Base-by-base conservation (phyloP, 2,329 filamentous ascomycete species). In the Hypoxylon sp. region DNA sequence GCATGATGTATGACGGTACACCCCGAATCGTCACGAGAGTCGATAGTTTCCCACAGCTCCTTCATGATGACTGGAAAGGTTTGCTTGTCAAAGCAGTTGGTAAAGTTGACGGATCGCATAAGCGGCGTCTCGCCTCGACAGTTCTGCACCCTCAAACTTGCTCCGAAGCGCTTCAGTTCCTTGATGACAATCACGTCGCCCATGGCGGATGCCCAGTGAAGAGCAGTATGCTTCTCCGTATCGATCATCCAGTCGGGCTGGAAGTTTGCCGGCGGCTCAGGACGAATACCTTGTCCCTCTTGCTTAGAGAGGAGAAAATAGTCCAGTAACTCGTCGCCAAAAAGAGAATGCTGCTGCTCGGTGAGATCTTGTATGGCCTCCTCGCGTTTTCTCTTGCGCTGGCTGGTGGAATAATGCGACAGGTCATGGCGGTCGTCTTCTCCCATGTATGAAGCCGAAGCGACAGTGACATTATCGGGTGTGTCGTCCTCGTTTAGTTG, bases 171-270 rank as follows among this genome's bases (percentile, higher is more conserved):
- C 67, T 95, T 89, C 15, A 99, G 81, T 73, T 96, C 90, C 73
- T 89, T 92, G 60, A 97, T 91, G 13, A 98, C 91, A 45, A 94
- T 90, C 24, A 97, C 81, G 66, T 98, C 95, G 56, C 95, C 95
- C 94, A 99, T 99, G 20, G 95, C 92, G 49, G 92, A 92, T 15
- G 93, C 95, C 95, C 95, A 99, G 72, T 99, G 95, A 65, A 99
- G 83, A 4, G 94, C 93, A 2, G 92, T 96, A 70, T 98, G 93
- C 8, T 89, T 88, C 68, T 96, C 92, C 38, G 92, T 90, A 72
- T 99, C 95, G 62, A 99, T 97, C n/a, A 88, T 83, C 73, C 91
- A 90, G 74, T 99, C 90, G 4, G 96, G 88, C 70, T 96, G 88
- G 69, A 97, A 96, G 72, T 92, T 89, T 27, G 87, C 80, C 0